These are phyloP conservation scores for Pelargonium nanum DNA, from an alignment of 345 rosid genomes.

Conservation along the genomic window DNA sequence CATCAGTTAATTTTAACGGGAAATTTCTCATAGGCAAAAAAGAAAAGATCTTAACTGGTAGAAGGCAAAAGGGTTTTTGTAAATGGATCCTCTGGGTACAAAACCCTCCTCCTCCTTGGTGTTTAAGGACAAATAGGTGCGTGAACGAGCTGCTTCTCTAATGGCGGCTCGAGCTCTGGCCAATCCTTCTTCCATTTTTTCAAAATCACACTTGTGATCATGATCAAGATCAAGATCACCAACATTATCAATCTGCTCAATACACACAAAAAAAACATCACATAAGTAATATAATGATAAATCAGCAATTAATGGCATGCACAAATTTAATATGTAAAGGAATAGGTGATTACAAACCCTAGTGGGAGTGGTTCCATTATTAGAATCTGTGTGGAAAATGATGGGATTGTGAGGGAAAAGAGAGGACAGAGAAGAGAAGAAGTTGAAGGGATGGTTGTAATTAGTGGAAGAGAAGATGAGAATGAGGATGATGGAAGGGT, in stretches of 20 bases:
- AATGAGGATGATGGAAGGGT: neutral
- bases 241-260: neutral
- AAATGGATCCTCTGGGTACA: conserved; percentile 43
- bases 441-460: neutral
- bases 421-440: neutral
- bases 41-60: conserved; percentile 45
- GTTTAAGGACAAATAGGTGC: conserved; percentile 15
- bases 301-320: too few species aligned
- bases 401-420: neutral
- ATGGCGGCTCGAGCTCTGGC: conserved; percentile 61
- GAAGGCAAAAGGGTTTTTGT: conserved; percentile 48
- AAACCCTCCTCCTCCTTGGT: conserved; percentile 15
- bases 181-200: conserved; percentile 44
- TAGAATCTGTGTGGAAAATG: too few species aligned
- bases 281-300: neutral
- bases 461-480: neutral
- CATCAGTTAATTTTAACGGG: too few species aligned
- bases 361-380: neutral
- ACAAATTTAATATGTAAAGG: too few species aligned
- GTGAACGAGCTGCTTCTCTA: conserved; percentile 26
- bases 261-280: neutral
- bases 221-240: too few species aligned
- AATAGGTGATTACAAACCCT: neutral
- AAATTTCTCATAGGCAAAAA: neutral
- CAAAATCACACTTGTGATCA: conserved; percentile 9